phyloP scores from a whole-genome alignment of 192 early-diverging fungal genomes.

The Coemansia umbellata region DNA sequence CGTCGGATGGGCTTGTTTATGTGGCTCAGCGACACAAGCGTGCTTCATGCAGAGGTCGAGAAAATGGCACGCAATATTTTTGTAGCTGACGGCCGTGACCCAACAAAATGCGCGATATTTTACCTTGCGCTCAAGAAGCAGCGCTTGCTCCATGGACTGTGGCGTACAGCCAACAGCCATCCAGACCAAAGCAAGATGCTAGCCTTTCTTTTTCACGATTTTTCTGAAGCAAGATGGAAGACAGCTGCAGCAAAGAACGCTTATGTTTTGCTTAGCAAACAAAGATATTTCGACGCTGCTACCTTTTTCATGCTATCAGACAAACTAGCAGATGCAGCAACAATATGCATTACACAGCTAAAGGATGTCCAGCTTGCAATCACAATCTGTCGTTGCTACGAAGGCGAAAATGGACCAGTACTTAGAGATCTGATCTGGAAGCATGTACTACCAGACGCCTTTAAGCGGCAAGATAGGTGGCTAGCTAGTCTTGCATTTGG shows the following conservation, averaged over 20 bases:
- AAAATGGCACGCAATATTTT: slow-evolving; percentile 88
- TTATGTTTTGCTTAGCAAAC: slow-evolving; percentile 92
- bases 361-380: slow-evolving; percentile 92
- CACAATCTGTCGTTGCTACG: slow-evolving; percentile 84
- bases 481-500: slow-evolving; percentile 44
- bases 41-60: slow-evolving; percentile 70
- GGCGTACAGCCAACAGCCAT: slow-evolving; percentile 79
- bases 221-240: slow-evolving; percentile 83
- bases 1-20: slow-evolving; percentile 77
- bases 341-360: slow-evolving; percentile 87
- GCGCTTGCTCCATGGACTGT: slow-evolving; percentile 84
- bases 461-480: slow-evolving; percentile 41
- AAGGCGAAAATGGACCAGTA: slow-evolving; percentile 63
- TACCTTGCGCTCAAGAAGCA: slow-evolving; percentile 89
- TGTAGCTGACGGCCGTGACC: slow-evolving; percentile 71
- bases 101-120: slow-evolving; percentile 79
- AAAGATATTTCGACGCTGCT: slow-evolving; percentile 89
- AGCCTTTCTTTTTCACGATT: slow-evolving; percentile 90
- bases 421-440: slow-evolving; percentile 36
- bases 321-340: slow-evolving; percentile 84
- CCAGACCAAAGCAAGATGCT: slow-evolving; percentile 86
- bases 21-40: slow-evolving; percentile 77
- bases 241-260: slow-evolving; percentile 97
- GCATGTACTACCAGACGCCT: slow-evolving; percentile 36
- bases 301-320: slow-evolving; percentile 93